Percentiles rank a stretch among this genome's conserved stretches.
Conservation (phyloP, 257 asterid genomes). For the Parsonsia alboflavescens region DNA sequence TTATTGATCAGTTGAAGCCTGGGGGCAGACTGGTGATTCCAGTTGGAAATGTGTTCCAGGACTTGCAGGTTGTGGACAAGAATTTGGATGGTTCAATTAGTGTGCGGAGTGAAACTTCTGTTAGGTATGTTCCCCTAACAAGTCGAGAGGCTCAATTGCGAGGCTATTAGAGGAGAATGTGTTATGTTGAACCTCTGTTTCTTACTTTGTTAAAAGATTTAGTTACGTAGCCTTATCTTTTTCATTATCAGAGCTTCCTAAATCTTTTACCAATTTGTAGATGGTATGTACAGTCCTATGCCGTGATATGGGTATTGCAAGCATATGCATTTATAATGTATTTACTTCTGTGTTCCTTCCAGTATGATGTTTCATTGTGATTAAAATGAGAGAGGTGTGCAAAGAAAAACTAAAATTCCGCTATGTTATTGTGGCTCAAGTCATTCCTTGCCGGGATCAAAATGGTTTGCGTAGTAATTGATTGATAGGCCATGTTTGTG, state of each 20-base stretch:
- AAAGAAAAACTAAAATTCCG: too few relatives aligned
- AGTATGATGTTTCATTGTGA: not conserved
- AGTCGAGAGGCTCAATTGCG: slow-evolving; percentile 77
- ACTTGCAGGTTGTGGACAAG: slow-evolving; percentile 84
- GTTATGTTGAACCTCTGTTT: not conserved
- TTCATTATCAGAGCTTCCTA: not conserved
- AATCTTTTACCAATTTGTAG: not conserved
- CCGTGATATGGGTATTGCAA: not conserved
- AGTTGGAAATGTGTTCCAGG: slow-evolving; percentile 76
- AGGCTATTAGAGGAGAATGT: slow-evolving; percentile 22
- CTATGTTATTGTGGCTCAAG: too few relatives aligned
- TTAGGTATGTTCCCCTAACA: slow-evolving; percentile 82
- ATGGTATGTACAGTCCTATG: slow-evolving; percentile 5
- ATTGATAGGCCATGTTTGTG: too few relatives aligned
- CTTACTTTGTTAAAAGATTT: not conserved
- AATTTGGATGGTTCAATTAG: slow-evolving; percentile 51
- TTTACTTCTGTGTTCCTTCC: not conserved
- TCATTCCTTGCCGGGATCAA: too few relatives aligned
- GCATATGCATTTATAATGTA: not conserved
- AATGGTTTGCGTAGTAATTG: too few relatives aligned
- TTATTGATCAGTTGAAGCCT: slow-evolving; percentile 81
- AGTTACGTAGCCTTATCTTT: not conserved
- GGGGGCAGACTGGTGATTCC: slow-evolving; percentile 97
- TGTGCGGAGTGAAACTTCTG: slow-evolving; percentile 55
- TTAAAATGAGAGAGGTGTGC: too few relatives aligned